Evolutionary conservation across 2,329 filamentous ascomycete species (phyloP).

Genomic region (Aspergillus nomiae): DNA sequence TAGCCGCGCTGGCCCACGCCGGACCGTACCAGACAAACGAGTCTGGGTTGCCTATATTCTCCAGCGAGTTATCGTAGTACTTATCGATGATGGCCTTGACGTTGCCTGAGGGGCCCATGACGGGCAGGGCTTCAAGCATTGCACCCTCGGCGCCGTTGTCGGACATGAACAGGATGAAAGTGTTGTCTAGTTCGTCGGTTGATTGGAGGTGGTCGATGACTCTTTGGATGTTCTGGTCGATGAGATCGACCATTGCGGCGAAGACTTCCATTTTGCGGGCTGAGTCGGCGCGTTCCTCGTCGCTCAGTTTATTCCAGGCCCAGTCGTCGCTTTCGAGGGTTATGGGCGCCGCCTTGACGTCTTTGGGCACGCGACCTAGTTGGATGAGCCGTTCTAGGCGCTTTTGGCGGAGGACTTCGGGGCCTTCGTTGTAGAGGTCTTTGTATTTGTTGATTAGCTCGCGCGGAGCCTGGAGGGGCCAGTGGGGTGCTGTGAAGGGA

Average conservation of each 20-base stretch:
- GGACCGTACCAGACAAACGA: slow-evolving; percentile 64
- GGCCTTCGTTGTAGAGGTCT: not conserved
- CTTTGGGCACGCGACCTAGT: not conserved
- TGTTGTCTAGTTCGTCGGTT: slow-evolving; percentile 63
- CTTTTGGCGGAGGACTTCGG: not conserved
- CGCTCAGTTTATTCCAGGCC: slow-evolving; percentile 64
- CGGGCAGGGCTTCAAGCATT: slow-evolving; percentile 60
- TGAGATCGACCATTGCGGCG: slow-evolving; percentile 65
- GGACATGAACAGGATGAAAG: slow-evolving; percentile 64
- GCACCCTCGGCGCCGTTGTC: slow-evolving; percentile 66
- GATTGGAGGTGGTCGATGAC: slow-evolving; percentile 59
- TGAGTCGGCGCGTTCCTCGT: slow-evolving; percentile 46
- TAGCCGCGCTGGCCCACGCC: slow-evolving; percentile 58
- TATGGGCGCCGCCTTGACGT: not conserved
- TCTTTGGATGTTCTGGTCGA: slow-evolving; percentile 62
- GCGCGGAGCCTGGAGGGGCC: slow-evolving; percentile 62
- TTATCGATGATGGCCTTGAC: slow-evolving; percentile 58
- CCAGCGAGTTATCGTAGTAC: slow-evolving; percentile 60
- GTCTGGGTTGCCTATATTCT: slow-evolving; percentile 60
- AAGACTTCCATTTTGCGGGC: slow-evolving; percentile 61
- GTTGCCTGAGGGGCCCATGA: slow-evolving; percentile 49
- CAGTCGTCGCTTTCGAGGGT: slow-evolving; percentile 13
- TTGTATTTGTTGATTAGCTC: slow-evolving; percentile 59
- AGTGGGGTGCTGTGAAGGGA: slow-evolving; percentile 65
- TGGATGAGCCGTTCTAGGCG: not conserved